phyloP scores from a whole-genome alignment of 768 basidiomycete genomes.

The Panus rudis region DNA sequence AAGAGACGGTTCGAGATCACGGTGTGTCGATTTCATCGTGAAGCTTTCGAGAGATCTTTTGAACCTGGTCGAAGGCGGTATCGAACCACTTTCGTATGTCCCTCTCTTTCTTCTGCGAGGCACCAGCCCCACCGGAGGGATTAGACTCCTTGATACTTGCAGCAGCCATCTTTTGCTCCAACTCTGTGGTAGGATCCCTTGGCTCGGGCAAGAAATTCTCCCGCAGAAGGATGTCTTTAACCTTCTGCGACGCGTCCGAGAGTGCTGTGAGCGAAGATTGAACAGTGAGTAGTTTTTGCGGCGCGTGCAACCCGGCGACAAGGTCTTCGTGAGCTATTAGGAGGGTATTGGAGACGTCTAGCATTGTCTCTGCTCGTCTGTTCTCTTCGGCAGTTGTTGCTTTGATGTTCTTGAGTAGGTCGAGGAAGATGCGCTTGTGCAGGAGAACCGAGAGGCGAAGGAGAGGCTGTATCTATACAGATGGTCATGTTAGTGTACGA shows the following conservation, averaged over 20 bases:
- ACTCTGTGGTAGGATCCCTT: not conserved
- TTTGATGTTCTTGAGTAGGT: constrained; percentile 33
- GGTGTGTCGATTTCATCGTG: not conserved
- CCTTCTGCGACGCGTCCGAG: constrained; percentile 26
- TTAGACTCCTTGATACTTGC: constrained; percentile 15
- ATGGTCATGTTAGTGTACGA: not conserved
- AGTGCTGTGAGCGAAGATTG: constrained; percentile 32
- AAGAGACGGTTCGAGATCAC: too few relatives aligned
- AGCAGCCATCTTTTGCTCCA: constrained; percentile 19
- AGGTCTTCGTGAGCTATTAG: constrained; percentile 58
- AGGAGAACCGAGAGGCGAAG: constrained; percentile 53
- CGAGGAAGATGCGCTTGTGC: constrained; percentile 52
- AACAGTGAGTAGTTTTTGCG: constrained; percentile 45
- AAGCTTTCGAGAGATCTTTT: constrained; percentile 26
- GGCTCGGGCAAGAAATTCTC: constrained; percentile 16
- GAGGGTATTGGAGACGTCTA: constrained; percentile 41
- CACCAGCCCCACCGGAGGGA: too few relatives aligned
- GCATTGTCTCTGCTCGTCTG: constrained; percentile 42
- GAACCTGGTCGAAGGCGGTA: constrained; percentile 57
- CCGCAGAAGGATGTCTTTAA: constrained; percentile 26
- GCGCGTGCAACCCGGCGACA: constrained; percentile 56
- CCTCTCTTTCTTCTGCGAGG: constrained; percentile 19
- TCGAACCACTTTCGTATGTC: constrained; percentile 54
- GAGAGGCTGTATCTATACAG: constrained; percentile 48
- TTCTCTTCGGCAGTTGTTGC: constrained; percentile 16